Conservation (phyloP, 257 asterid genomes). For the Capsicum chinense region DNA sequence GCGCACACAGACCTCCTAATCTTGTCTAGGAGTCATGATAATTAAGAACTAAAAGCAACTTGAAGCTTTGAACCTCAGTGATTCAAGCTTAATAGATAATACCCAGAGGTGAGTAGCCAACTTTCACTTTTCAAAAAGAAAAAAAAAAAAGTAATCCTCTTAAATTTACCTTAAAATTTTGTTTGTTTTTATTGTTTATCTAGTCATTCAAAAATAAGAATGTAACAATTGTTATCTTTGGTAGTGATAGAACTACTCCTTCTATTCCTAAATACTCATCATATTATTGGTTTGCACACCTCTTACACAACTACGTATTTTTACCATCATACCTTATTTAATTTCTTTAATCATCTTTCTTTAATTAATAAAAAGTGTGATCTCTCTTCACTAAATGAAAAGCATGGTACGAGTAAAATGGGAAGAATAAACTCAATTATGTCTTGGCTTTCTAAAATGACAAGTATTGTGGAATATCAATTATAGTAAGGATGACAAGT, state of each 20-base stretch:
- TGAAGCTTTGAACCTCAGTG: neutral
- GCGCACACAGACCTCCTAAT: neutral
- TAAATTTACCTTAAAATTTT: neutral
- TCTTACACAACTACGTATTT: too few relatives aligned
- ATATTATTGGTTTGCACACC: too few relatives aligned
- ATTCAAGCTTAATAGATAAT: neutral
- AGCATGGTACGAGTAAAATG: too few relatives aligned
- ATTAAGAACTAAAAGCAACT: neutral
- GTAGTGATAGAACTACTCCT: constrained; percentile 21
- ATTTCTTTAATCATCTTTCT: too few relatives aligned
- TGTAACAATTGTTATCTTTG: constrained; percentile 23
- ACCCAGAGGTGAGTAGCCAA: neutral
- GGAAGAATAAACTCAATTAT: too few relatives aligned
- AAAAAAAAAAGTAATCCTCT: neutral
- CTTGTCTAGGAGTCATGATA: neutral
- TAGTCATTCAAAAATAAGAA: neutral
- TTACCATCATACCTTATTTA: too few relatives aligned
- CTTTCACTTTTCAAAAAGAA: neutral
- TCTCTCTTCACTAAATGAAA: too few relatives aligned
- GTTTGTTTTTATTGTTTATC: neutral
- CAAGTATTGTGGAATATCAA: too few relatives aligned
- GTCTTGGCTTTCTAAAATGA: too few relatives aligned
- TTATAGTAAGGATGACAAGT: too few relatives aligned
- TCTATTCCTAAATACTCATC: too few relatives aligned
- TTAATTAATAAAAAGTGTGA: too few relatives aligned